Conservation (phyloP, 306 rosid species). For the Styphnolobium japonicum region DNA sequence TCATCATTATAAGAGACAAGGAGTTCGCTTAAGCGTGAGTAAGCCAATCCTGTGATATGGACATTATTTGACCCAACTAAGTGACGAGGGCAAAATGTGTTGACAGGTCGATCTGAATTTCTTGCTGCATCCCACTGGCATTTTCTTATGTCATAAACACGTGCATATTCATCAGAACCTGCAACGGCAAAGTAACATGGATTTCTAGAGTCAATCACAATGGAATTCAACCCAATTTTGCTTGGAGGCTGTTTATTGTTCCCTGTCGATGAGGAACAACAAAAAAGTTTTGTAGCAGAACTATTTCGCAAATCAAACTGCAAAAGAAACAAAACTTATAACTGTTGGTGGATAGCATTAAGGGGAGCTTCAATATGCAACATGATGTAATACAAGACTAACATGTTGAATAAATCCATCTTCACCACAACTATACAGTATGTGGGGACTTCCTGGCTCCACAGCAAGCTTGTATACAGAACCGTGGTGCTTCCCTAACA, state of each 20-base stretch:
- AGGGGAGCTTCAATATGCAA: slow-evolving; percentile 29
- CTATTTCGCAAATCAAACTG: slow-evolving; percentile 67
- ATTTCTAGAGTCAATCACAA: slow-evolving; percentile 57
- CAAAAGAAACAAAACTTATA: slow-evolving; percentile 41
- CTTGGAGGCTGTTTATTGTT: slow-evolving; percentile 33
- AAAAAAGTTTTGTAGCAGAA: slow-evolving; percentile 45
- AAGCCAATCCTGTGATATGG: slow-evolving; percentile 55
- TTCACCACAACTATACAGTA: slow-evolving; percentile 61
- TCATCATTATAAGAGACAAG: slow-evolving; percentile 57
- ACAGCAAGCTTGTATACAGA: slow-evolving; percentile 58
- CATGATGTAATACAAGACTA: slow-evolving; percentile 33
- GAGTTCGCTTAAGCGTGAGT: slow-evolving; percentile 48
- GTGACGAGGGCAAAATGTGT: slow-evolving; percentile 47
- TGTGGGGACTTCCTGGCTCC: slow-evolving; percentile 67
- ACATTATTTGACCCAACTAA: slow-evolving; percentile 34
- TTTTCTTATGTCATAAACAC: slow-evolving; percentile 52
- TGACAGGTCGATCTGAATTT: slow-evolving; percentile 41
- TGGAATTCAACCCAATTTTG: slow-evolving; percentile 44
- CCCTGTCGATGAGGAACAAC: slow-evolving; percentile 40
- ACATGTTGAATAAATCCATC: slow-evolving; percentile 67
- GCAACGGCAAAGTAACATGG: slow-evolving; percentile 54
- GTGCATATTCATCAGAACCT: slow-evolving; percentile 57
- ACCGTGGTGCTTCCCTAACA: slow-evolving; percentile 52
- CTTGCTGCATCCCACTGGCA: slow-evolving; percentile 28
- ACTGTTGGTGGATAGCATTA: slow-evolving; percentile 28